Evolutionary conservation across 2,329 filamentous ascomycete species (phyloP).

Genomic region (Alternaria triticina): DNA sequence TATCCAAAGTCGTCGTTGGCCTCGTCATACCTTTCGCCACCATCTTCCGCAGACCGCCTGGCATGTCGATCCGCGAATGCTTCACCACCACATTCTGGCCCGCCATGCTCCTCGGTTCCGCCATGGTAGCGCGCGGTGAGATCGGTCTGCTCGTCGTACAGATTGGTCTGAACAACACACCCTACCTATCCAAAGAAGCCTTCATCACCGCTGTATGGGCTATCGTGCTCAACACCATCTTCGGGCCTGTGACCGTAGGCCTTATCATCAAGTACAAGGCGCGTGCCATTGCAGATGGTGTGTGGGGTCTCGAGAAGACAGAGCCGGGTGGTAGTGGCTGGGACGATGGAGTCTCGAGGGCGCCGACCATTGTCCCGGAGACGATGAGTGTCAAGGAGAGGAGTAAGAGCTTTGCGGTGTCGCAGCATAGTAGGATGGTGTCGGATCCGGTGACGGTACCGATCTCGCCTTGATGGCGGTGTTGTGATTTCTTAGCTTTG

Average conservation of each 20-base stretch:
- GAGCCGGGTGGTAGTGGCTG: background rate
- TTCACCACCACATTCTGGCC: background rate
- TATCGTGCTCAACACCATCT: conserved; percentile 28
- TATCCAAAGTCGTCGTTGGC: conserved; percentile 17
- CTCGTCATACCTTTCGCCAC: background rate
- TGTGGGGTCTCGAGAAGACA: background rate
- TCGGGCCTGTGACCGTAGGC: conserved; percentile 28
- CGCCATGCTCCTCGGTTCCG: background rate
- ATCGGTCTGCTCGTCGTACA: background rate
- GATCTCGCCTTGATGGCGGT: background rate
- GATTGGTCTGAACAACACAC: background rate
- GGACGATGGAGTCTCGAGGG: background rate
- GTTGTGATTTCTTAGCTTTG: background rate
- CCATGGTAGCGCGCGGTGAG: background rate
- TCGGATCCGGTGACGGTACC: background rate
- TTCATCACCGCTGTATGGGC: conserved; percentile 36
- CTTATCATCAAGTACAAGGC: conserved; percentile 31
- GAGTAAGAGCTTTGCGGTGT: conserved; percentile 29
- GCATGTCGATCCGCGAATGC: background rate
- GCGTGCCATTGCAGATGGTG: background rate
- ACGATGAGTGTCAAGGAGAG: background rate
- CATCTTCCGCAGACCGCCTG: background rate
- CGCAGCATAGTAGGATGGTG: conserved; percentile 26
- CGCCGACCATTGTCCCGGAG: background rate
- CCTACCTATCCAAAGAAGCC: conserved; percentile 27